Base-by-base conservation (phyloP, 2,329 filamentous ascomycete genomes). In the Fusarium sp. region DNA sequence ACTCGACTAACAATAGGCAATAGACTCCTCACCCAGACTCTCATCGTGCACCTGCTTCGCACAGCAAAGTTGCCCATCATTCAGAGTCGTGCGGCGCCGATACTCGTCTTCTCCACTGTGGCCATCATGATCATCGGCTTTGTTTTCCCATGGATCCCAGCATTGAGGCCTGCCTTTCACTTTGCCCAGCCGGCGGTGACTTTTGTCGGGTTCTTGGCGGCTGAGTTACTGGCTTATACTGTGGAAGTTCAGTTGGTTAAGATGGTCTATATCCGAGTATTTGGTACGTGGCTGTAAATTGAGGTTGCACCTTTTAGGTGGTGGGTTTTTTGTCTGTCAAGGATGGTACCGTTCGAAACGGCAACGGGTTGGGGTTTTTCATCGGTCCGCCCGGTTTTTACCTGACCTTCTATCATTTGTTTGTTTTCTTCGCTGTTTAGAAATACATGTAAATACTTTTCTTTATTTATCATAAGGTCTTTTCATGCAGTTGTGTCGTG, bases 21-120 rank as follows among this genome's bases (percentile, higher is more conserved):
- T 6, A 53, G 50, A 8, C 52, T 55, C 7, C 52, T 55, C 22
- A 55, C 52, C 0, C 52, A 55, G n/a, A 55, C 52, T 6, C 6
- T 55, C 13, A 55, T 55, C 11, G 52, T 55, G 0, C 52, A 55
- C 0, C 1, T 55, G 4, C 44, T 55, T 1, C 52, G 52, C 0
- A 55, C 52, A 7, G 52, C 32, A 0, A 55, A 39, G 2, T 0
- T 55, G 1, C 52, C 52, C 0, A 6, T 55, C 2, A 6, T 55
- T 3, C 44, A 55, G 13, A 55, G 52, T 2, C 52, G 52, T 1
- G 52, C 52, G 17, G 44, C 52, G 1, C 44, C 44, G 1, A 39
- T 55, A 0, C 52, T 55, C 2, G 19, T 50, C 0, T 55, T 55
- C 20, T 55, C 52, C 0, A 55, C 52, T 1, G 44, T 32, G 0